Conservation (phyloP, 1,284 basidiomycete species). For the Malassezia caprae region DNA sequence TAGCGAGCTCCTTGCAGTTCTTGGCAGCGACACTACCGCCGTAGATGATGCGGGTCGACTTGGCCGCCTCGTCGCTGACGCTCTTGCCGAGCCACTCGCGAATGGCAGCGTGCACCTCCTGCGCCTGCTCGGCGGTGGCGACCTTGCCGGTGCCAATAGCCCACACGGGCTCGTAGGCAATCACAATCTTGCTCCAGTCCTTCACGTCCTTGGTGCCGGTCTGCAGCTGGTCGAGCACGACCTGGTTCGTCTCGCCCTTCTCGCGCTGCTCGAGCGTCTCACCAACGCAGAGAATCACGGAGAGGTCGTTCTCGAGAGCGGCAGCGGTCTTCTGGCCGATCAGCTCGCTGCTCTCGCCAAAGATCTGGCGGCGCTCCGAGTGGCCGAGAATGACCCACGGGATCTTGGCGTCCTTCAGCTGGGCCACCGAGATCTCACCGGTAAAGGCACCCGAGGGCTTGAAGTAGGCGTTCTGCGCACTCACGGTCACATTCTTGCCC, state of each 20-base stretch:
- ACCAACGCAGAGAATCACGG: slow-evolving; percentile 89
- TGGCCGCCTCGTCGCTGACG: slow-evolving; percentile 64
- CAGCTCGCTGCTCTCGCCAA: slow-evolving; percentile 72
- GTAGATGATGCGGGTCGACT: slow-evolving; percentile 77
- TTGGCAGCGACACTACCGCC: slow-evolving; percentile 82
- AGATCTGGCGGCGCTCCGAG: slow-evolving; percentile 87
- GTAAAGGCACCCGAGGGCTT: slow-evolving; percentile 84
- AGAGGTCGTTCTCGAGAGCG: slow-evolving; percentile 65
- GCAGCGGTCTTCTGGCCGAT: slow-evolving; percentile 71
- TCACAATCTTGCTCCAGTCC: slow-evolving; percentile 77
- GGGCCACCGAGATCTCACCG: slow-evolving; percentile 52
- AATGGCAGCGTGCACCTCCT: slow-evolving; percentile 78
- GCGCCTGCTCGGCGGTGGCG: slow-evolving; percentile 77
- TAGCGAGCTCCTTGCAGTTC: slow-evolving; percentile 64
- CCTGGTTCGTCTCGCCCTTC: slow-evolving; percentile 63
- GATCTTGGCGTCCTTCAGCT: slow-evolving; percentile 73
- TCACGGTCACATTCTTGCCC: slow-evolving; percentile 50
- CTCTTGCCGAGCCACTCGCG: slow-evolving; percentile 64
- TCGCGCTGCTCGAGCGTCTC: slow-evolving; percentile 88
- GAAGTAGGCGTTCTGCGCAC: slow-evolving; percentile 85
- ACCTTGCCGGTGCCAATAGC: slow-evolving; percentile 97
- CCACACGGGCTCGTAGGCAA: slow-evolving; percentile 80
- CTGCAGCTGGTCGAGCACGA: slow-evolving; percentile 73
- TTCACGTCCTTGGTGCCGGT: slow-evolving; percentile 61
- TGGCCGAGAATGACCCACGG: slow-evolving; percentile 95